Conservation (phyloP, 768 basidiomycete species). For the Calocybe indica region DNA sequence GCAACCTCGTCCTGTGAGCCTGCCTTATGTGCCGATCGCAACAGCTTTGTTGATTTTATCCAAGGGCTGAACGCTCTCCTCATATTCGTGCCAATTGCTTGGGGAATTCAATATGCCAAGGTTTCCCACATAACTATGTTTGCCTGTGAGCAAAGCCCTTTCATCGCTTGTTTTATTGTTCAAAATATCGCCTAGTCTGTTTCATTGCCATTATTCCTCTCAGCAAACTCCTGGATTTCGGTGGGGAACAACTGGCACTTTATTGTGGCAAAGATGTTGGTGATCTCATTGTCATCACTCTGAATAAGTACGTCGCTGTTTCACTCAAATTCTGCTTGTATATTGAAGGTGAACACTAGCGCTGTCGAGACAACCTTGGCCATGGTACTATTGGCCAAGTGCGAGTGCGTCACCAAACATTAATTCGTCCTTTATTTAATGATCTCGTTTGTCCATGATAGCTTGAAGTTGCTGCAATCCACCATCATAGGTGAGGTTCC, state of each 20-base stretch:
- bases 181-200: slow-evolving; percentile 26
- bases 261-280: slow-evolving; percentile 46
- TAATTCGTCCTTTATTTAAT: background rate
- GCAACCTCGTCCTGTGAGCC: slow-evolving; percentile 28
- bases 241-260: slow-evolving; percentile 42
- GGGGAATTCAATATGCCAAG: slow-evolving; percentile 28
- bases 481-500: slow-evolving; percentile 52
- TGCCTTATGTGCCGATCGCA: background rate
- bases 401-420: slow-evolving; percentile 46
- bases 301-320: slow-evolving; percentile 14
- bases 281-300: slow-evolving; percentile 31
- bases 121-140: slow-evolving; percentile 18
- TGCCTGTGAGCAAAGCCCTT: slow-evolving; percentile 17
- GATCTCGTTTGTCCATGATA: slow-evolving; percentile 14
- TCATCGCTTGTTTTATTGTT: slow-evolving; percentile 4
- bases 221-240: slow-evolving; percentile 44
- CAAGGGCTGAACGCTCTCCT: slow-evolving; percentile 37
- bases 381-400: slow-evolving; percentile 60
- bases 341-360: slow-evolving; percentile 23
- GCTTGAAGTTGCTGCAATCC: slow-evolving; percentile 59
- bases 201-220: slow-evolving; percentile 46
- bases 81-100: slow-evolving; percentile 34
- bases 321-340: background rate
- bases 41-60: background rate
- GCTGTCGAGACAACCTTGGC: slow-evolving; percentile 69